Evolutionary conservation across 805 yeast genomes (phyloP).

Genomic region (Myxozyma sirexii): DNA sequence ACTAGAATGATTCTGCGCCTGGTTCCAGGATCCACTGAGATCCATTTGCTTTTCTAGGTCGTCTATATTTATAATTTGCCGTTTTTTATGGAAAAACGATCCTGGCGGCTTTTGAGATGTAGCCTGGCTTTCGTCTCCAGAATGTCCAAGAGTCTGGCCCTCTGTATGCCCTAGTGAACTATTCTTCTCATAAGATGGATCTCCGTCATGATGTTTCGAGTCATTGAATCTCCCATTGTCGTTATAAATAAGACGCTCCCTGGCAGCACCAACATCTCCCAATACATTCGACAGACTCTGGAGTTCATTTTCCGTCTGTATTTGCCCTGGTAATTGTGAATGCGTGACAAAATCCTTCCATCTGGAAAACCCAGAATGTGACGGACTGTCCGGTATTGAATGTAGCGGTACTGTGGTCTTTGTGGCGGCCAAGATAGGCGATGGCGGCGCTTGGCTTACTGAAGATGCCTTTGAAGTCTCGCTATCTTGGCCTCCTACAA

Average conservation of each 20-base stretch:
- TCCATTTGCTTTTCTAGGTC: constrained; percentile 34
- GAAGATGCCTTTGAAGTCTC: neutral
- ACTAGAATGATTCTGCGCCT: constrained; percentile 19
- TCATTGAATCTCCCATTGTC: neutral
- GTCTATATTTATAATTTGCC: constrained; percentile 14
- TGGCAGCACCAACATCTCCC: neutral
- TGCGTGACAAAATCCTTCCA: constrained; percentile 17
- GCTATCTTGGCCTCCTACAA: neutral
- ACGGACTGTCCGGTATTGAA: neutral
- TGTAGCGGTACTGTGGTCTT: constrained; percentile 14
- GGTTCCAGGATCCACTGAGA: constrained; percentile 30
- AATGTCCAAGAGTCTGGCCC: neutral
- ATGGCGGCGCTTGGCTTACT: constrained; percentile 1
- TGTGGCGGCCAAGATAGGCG: constrained; percentile 25
- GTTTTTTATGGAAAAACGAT: constrained; percentile 12
- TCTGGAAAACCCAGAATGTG: constrained; percentile 3
- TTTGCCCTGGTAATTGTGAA: constrained; percentile 22
- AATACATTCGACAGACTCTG: neutral
- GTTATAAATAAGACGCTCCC: neutral
- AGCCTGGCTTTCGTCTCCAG: neutral
- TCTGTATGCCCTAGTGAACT: neutral
- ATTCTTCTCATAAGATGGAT: too few species aligned
- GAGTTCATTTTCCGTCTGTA: constrained; percentile 8
- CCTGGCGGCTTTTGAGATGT: neutral
- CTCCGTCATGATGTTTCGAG: neutral